Conservation (phyloP, 1,139 yeast genomes). For the Hemisphaericaspora subhashii region DNA sequence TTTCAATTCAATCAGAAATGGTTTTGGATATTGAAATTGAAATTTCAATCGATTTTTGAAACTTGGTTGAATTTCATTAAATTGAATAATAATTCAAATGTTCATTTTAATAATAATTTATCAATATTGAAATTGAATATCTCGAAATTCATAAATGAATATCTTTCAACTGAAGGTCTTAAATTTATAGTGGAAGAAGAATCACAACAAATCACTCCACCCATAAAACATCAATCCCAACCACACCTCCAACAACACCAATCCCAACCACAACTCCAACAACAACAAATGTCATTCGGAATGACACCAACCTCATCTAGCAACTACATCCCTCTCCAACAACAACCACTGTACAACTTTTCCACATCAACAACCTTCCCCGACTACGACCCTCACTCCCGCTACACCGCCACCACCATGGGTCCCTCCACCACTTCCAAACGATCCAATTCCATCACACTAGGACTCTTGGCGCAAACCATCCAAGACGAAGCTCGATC, state of each 20-base stretch:
- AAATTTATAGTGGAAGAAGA: slow-evolving; percentile 12
- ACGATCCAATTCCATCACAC: slow-evolving; percentile 15
- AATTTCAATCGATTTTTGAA: slow-evolving; percentile 27
- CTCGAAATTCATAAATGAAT: slow-evolving; percentile 19
- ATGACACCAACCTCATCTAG: slow-evolving; percentile 3
- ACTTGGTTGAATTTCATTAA: slow-evolving; percentile 25
- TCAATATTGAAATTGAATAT: slow-evolving; percentile 17
- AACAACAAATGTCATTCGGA: not conserved
- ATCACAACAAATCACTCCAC: too few relatives aligned
- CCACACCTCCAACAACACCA: not conserved
- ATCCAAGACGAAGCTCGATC: slow-evolving; percentile 6
- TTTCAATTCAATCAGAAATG: slow-evolving; percentile 26
- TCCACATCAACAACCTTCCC: not conserved
- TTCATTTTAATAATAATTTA: slow-evolving; percentile 14
- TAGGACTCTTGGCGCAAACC: slow-evolving; percentile 13
- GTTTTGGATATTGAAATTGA: slow-evolving; percentile 27
- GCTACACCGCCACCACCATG: too few relatives aligned
- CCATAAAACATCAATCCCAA: not conserved
- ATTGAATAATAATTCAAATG: slow-evolving; percentile 2
- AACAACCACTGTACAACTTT: slow-evolving; percentile 5
- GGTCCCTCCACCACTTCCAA: too few relatives aligned
- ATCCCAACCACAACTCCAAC: slow-evolving; percentile 2
- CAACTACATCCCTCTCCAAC: slow-evolving; percentile 1
- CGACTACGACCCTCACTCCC: slow-evolving; percentile 3
- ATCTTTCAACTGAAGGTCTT: slow-evolving; percentile 11